These are phyloP conservation scores for Pelargonium australe DNA, from an alignment of 441 rosid genomes.

Conservation along the genomic window DNA sequence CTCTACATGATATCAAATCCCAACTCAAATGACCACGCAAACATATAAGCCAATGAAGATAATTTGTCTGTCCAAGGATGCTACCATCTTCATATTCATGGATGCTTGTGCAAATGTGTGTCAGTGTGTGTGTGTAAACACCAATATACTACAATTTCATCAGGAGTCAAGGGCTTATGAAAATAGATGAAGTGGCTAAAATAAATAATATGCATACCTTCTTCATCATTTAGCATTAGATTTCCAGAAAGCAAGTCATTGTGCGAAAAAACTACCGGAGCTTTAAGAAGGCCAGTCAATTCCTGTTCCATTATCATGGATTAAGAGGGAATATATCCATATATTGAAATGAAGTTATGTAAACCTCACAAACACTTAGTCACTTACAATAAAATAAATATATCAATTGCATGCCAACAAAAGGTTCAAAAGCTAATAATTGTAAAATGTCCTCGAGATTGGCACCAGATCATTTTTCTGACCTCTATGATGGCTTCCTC, in stretches of 20 bases:
- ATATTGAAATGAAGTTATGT: conserved; percentile 18
- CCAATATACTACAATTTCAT: not conserved
- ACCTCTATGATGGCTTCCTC: not conserved
- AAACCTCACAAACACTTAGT: conserved; percentile 7
- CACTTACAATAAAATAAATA: conserved; percentile 17
- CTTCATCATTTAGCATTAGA: conserved; percentile 75
- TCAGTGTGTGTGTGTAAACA: not conserved
- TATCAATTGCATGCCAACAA: not conserved
- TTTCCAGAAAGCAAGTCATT: conserved; percentile 96
- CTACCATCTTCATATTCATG: not conserved
- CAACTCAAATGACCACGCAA: not conserved
- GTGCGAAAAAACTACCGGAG: conserved; percentile 88
- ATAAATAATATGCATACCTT: conserved; percentile 40
- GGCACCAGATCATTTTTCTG: conserved; percentile 6
- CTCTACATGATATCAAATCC: not conserved
- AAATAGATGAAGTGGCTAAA: not conserved
- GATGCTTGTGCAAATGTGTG: not conserved
- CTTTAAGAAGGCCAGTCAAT: conserved; percentile 56
- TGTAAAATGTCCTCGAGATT: conserved; percentile 11
- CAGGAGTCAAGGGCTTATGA: not conserved
- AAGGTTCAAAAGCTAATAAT: conserved; percentile 7
- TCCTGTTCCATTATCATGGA: conserved; percentile 49
- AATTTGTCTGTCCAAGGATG: not conserved
- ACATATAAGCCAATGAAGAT: not conserved
- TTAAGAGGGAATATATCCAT: conserved; percentile 24